phyloP scores from a whole-genome alignment of 768 basidiomycete genomes.

The Multifurca ochricompacta region DNA sequence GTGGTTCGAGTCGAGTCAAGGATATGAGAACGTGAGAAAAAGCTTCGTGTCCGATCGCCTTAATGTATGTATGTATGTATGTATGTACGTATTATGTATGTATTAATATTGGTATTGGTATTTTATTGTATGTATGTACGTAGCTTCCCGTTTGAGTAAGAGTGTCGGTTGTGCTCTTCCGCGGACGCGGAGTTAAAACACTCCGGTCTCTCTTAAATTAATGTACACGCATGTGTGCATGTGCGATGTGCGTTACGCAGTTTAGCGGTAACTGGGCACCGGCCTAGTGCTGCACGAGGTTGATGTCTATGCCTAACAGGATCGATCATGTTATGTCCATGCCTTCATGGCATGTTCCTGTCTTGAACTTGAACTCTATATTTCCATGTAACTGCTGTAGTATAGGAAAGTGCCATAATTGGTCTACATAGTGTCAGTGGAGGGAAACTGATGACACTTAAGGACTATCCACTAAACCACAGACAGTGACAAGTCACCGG shows the following conservation, averaged over 20 bases:
- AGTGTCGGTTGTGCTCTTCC: background rate
- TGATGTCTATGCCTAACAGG: too few species aligned
- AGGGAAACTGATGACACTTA: background rate
- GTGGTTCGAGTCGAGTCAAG: background rate
- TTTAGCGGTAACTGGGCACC: background rate
- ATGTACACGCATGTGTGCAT: too few species aligned
- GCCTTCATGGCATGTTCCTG: background rate
- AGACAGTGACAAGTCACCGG: constrained; percentile 6
- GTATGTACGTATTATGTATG: too few species aligned
- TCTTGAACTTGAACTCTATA: constrained; percentile 12
- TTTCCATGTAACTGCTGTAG: background rate
- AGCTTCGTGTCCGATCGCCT: constrained; percentile 9
- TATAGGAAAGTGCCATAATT: background rate
- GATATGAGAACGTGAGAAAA: background rate
- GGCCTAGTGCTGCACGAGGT: too few species aligned
- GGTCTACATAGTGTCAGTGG: background rate
- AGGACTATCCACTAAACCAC: too few species aligned
- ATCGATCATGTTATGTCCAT: background rate
- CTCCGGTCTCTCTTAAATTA: background rate
- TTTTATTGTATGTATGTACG: too few species aligned
- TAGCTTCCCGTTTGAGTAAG: background rate
- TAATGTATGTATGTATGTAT: constrained; percentile 4
- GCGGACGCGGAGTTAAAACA: constrained; percentile 16
- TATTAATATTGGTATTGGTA: too few species aligned
- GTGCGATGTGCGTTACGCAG: too few species aligned